Evolutionary conservation across 1,284 basidiomycete species (phyloP), one percentile per base, ranked within the genome.

Genomic region (Vanrija pseudolonga): DNA sequence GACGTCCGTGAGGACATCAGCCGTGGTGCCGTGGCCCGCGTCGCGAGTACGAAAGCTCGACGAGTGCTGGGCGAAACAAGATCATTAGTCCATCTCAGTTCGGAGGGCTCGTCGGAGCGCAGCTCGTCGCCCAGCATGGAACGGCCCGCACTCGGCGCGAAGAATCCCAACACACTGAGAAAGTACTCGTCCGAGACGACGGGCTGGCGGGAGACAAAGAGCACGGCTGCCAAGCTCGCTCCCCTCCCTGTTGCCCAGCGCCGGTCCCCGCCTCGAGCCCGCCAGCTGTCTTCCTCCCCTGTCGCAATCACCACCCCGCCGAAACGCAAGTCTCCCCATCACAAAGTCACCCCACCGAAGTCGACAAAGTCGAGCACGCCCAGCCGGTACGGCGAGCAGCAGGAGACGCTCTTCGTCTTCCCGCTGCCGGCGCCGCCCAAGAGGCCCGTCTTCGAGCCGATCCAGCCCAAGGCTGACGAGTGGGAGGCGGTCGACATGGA

Each of bases 401-500:
- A 56, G 17, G 64, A 65, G 51, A 63, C 66, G 6, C 53, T 65
- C 4, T 64, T 64, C 36, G 54, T 59, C 8, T 53, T 66, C 37
- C 60, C 63, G 1, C 50, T 60, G 4, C 59, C 63, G 1, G 56
- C 52, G 6, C 61, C 63, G 1, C 65, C 62, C 0, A n/a, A 41
- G 0, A 59, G 55, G 50, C 62, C 62, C 15, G 56, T 58, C 1
- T 64, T 62, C 42, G 26, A 45, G n/a, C 53, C 52, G 4, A 42
- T 36, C 1, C 20, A 48, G 9, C 43, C 43, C 4, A 24, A 36
- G 17, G 36, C 45, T 1, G 17, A 37, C 6, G 47, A 60, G 17
- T 73, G 63, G 59, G 47, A 60, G 39, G 57, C 65, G 0, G 66
- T 71, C 6, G 57, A 64, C 14, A 67, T 70, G 66, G 60, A 69